These are phyloP conservation scores for Discostella pseudostelligera DNA, from an alignment of 108 stramenopile species.

Conservation along the genomic window DNA sequence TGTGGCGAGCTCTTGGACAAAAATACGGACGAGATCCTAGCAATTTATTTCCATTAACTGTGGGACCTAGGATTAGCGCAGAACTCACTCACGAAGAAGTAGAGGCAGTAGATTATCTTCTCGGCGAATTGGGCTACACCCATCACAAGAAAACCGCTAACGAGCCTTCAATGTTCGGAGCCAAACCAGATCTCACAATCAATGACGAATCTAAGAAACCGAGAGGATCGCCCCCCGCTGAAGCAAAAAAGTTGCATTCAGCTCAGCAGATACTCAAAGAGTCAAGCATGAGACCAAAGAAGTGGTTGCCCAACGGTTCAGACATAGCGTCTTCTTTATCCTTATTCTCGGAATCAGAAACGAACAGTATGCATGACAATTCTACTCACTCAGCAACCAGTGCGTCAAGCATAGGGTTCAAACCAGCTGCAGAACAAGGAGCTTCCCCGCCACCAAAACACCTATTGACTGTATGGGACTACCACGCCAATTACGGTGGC, in stretches of 20 bases:
- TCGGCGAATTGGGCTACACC: conserved; percentile 63
- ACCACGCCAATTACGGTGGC: conserved; percentile 70
- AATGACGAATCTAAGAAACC: not conserved
- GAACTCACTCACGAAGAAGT: conserved; percentile 69
- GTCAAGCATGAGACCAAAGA: conserved; percentile 22
- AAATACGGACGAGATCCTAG: conserved; percentile 82
- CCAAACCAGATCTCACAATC: not conserved
- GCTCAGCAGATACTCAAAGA: conserved; percentile 30
- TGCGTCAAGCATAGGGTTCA: conserved; percentile 10
- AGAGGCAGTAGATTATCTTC: conserved; percentile 61
- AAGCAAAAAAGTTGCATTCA: conserved; percentile 44
- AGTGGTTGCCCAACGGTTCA: conserved; percentile 22
- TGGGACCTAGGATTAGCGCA: conserved; percentile 51
- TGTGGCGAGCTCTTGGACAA: conserved; percentile 67
- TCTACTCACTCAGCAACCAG: conserved; percentile 20
- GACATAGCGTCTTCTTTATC: conserved; percentile 26
- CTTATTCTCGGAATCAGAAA: conserved; percentile 28
- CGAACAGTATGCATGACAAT: conserved; percentile 17
- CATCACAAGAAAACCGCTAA: conserved; percentile 23
- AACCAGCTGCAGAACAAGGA: conserved; percentile 17
- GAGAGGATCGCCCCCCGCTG: conserved; percentile 31
- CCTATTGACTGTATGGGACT: conserved; percentile 78
- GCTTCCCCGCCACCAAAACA: conserved; percentile 57
- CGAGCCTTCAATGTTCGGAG: not conserved
- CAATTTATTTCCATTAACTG: conserved; percentile 60